A percentile compares a stretch with the other conserved stretches of the same genome.
Conservation (phyloP, 1,284 basidiomycete species). For the Kwoniella shivajii region DNA sequence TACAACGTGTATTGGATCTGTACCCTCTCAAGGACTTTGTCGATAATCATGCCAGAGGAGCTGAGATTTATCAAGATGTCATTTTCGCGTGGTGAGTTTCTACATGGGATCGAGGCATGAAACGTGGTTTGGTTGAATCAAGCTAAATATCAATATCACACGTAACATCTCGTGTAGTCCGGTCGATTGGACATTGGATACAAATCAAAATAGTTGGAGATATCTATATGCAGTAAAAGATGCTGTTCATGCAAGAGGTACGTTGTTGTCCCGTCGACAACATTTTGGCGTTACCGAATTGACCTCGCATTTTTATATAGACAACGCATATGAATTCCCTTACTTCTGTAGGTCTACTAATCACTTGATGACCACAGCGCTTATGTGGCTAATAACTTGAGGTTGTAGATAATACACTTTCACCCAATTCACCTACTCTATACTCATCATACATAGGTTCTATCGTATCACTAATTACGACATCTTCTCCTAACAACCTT, state of each 20-base stretch:
- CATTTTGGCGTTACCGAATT: not conserved
- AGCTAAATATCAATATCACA: not conserved
- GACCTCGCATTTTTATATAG: constrained; percentile 1
- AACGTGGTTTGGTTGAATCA: not conserved
- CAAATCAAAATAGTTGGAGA: constrained; percentile 13
- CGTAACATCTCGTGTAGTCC: constrained; percentile 1
- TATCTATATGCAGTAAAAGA: constrained; percentile 24
- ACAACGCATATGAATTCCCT: constrained; percentile 26
- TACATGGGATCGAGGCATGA: no score
- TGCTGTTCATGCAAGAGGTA: constrained; percentile 23
- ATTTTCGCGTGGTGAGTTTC: constrained; percentile 20
- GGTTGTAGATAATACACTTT: constrained; percentile 17
- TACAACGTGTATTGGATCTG: constrained; percentile 1
- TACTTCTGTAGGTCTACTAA: constrained; percentile 19
- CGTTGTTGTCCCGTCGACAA: no score
- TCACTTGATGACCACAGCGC: not conserved
- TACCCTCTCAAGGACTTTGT: constrained; percentile 16
- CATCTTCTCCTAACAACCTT: constrained; percentile 8
- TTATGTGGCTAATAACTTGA: not conserved
- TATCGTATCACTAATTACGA: constrained; percentile 18
- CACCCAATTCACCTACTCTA: constrained; percentile 17
- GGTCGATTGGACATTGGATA: constrained; percentile 15
- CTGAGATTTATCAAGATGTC: constrained; percentile 18
- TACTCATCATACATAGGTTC: constrained; percentile 21
- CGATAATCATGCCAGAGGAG: constrained; percentile 20